Conservation (phyloP, 192 early-diverging fungal species). For the Umbelopsis sp. region DNA sequence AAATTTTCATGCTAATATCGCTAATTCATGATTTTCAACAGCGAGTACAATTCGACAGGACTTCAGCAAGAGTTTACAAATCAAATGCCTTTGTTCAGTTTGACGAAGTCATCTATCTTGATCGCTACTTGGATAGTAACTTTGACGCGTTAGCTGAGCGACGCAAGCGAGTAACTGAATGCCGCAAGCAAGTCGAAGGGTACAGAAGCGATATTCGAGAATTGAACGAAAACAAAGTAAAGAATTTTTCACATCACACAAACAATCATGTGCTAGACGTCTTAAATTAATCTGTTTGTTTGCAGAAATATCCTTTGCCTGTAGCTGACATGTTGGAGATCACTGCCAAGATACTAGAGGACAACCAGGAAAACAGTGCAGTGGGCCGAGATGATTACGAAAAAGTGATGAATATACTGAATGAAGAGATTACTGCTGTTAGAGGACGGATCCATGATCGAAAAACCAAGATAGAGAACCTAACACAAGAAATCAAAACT, state of each 20-base stretch:
- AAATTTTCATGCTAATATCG: background rate
- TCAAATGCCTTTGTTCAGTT: constrained; percentile 68
- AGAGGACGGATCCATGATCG: background rate
- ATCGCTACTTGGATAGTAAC: constrained; percentile 53
- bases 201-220: constrained; percentile 35
- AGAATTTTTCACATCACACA: background rate
- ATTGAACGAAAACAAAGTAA: constrained; percentile 26
- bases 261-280: background rate
- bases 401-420: constrained; percentile 17
- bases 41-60: constrained; percentile 69
- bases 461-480: constrained; percentile 18
- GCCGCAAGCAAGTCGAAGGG: constrained; percentile 36
- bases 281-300: background rate
- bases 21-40: constrained; percentile 21
- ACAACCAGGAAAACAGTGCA: background rate
- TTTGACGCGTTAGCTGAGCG: constrained; percentile 29
- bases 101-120: constrained; percentile 62
- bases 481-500: constrained; percentile 27
- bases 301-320: constrained; percentile 29
- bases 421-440: constrained; percentile 18
- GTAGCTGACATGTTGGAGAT: constrained; percentile 39
- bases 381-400: background rate
- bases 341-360: constrained; percentile 28
- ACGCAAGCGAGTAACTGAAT: constrained; percentile 27
- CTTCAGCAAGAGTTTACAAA: constrained; percentile 62